A percentile compares a stretch with the other conserved stretches of the same genome.
Conservation (phyloP, 2,329 filamentous ascomycete species). For the Aspergillus fischeri region DNA sequence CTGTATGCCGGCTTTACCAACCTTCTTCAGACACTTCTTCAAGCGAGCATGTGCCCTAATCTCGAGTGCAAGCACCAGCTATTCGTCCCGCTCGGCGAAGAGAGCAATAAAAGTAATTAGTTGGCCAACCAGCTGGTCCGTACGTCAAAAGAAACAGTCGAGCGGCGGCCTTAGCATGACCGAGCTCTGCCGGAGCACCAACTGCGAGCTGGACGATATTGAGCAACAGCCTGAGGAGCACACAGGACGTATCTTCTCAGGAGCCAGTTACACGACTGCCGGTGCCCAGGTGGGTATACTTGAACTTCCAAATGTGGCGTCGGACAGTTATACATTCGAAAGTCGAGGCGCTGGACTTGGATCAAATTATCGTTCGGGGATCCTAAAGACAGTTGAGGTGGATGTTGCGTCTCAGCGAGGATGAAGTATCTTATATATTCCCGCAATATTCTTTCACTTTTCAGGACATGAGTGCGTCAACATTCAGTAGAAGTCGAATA, state of each 20-base stretch:
- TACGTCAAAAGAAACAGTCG: background rate
- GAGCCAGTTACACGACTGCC: conserved; percentile 9
- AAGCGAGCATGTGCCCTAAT: conserved; percentile 11
- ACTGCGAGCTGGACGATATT: conserved; percentile 6
- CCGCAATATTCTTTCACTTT: background rate
- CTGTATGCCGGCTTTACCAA: conserved; percentile 20
- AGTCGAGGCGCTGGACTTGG: background rate
- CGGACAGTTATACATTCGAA: background rate
- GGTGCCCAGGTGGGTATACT: conserved; percentile 7
- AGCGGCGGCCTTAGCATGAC: background rate
- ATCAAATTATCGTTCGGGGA: conserved; percentile 4
- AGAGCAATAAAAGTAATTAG: background rate
- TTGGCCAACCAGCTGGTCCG: background rate
- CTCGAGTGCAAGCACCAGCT: conserved; percentile 1
- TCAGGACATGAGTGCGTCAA: background rate
- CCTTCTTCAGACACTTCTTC: conserved; percentile 19
- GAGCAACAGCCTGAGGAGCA: background rate
- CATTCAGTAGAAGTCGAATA: background rate
- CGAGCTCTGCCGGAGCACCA: background rate
- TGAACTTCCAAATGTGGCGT: background rate
- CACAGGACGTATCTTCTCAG: conserved; percentile 3
- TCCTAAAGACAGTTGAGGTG: conserved; percentile 21
- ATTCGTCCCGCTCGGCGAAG: background rate
- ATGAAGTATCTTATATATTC: background rate
- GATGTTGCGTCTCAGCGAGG: conserved; percentile 18